Conservation (phyloP, 805 yeast species). For the Cyberlindnera euphorbiae region DNA sequence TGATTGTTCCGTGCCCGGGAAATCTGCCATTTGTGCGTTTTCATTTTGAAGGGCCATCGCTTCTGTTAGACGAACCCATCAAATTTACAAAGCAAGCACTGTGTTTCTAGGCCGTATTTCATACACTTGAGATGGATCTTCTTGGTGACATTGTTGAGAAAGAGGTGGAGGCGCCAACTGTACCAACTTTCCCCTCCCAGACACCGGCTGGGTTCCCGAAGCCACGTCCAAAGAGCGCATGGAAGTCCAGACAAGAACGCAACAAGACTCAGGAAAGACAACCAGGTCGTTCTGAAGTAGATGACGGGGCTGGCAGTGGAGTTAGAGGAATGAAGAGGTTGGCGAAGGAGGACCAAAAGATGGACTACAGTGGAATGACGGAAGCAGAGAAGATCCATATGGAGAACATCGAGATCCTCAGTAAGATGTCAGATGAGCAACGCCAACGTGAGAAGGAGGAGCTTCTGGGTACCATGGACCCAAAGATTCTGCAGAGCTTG, state of each 20-base stretch:
- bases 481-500: slow-evolving; percentile 56
- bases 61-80: too few species aligned
- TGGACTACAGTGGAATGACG: slow-evolving; percentile 30
- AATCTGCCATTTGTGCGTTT: too few species aligned
- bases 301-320: too few species aligned
- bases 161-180: slow-evolving; percentile 88
- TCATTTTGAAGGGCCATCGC: too few species aligned
- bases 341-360: slow-evolving; percentile 86
- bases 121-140: slow-evolving; percentile 59
- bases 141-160: slow-evolving; percentile 84
- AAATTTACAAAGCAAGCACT: too few species aligned
- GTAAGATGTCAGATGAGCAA: slow-evolving; percentile 61
- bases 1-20: too few species aligned
- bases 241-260: slow-evolving; percentile 79
- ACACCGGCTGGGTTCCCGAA: slow-evolving; percentile 80
- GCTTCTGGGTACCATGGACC: slow-evolving; percentile 61
- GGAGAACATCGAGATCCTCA: slow-evolving; percentile 63
- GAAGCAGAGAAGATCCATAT: slow-evolving; percentile 73
- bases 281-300: too few species aligned
- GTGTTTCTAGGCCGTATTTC: too few species aligned
- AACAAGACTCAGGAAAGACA: too few species aligned
- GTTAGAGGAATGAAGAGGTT: too few species aligned
- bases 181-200: slow-evolving; percentile 84
- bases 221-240: slow-evolving; percentile 77
- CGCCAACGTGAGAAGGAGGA: slow-evolving; percentile 62